A percentile compares a stretch with the other conserved stretches of the same genome.
These are phyloP conservation scores for Rhodamnia argentea DNA, from an alignment of 345 rosid genomes.

Conservation along the genomic window DNA sequence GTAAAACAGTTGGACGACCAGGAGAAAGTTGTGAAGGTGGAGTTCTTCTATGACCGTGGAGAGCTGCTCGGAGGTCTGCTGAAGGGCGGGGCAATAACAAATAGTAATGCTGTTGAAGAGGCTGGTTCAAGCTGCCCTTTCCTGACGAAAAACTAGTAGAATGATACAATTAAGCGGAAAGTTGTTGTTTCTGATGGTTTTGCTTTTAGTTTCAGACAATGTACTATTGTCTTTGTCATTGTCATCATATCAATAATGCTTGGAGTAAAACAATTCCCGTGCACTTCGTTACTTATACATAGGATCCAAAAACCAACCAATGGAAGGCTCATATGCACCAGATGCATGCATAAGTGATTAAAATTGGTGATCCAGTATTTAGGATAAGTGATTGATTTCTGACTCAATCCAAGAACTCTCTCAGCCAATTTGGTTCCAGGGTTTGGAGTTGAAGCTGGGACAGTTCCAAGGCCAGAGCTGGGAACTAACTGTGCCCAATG, in stretches of 20 bases:
- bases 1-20: conserved; percentile 29
- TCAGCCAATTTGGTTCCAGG: background rate
- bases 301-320: background rate
- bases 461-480: background rate
- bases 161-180: background rate
- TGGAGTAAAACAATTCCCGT: background rate
- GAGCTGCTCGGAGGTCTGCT: conserved; percentile 53
- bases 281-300: background rate
- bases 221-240: background rate
- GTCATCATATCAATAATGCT: background rate
- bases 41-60: conserved; percentile 40
- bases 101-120: background rate
- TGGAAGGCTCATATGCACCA: background rate
- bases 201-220: background rate
- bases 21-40: conserved; percentile 42
- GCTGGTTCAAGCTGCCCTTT: conserved; percentile 34
- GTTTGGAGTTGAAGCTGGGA: background rate
- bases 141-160: conserved; percentile 4
- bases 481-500: background rate
- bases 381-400: background rate
- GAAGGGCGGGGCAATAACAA: conserved; percentile 13
- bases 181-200: background rate
- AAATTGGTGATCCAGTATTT: background rate
- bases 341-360: background rate
- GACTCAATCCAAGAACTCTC: background rate